phyloP scores from a whole-genome alignment of 306 rosid genomes.

The Styphnolobium japonicum region DNA sequence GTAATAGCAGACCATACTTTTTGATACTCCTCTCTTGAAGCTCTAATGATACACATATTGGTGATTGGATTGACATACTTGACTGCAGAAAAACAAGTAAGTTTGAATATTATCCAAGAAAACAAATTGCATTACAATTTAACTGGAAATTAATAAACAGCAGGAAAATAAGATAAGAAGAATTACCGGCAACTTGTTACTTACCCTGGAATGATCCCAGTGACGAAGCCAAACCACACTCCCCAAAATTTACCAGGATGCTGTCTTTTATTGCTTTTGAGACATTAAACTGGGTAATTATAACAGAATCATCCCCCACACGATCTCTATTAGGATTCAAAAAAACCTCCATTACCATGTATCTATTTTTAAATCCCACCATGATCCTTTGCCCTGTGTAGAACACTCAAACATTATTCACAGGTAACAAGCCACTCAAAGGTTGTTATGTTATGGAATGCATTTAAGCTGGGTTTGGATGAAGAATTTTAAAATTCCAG shows the following conservation, averaged over 20 bases:
- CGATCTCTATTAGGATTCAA: constrained; percentile 70
- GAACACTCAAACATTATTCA: background rate
- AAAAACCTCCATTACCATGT: constrained; percentile 74
- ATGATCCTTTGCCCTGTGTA: constrained; percentile 34
- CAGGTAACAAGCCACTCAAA: background rate
- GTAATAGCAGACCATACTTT: constrained; percentile 80
- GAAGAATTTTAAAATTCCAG: too few relatives aligned
- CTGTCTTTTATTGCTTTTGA: constrained; percentile 68
- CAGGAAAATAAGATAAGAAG: background rate
- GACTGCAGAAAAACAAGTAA: constrained; percentile 36
- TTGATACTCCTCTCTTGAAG: constrained; percentile 70
- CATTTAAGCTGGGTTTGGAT: too few relatives aligned
- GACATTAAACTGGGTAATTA: constrained; percentile 64
- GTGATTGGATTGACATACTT: constrained; percentile 82
- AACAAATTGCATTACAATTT: background rate
- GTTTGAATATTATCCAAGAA: background rate
- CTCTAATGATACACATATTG: constrained; percentile 68
- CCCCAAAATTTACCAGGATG: constrained; percentile 74
- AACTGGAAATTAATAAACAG: background rate
- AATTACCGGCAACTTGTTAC: background rate
- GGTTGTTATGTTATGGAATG: background rate
- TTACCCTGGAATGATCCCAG: constrained; percentile 73
- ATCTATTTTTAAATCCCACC: constrained; percentile 83
- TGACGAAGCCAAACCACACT: constrained; percentile 82
- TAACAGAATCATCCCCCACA: constrained; percentile 47